These are phyloP conservation scores for Protomyces inundatus DNA, from an alignment of 1,139 yeast genomes.

Conservation along the genomic window DNA sequence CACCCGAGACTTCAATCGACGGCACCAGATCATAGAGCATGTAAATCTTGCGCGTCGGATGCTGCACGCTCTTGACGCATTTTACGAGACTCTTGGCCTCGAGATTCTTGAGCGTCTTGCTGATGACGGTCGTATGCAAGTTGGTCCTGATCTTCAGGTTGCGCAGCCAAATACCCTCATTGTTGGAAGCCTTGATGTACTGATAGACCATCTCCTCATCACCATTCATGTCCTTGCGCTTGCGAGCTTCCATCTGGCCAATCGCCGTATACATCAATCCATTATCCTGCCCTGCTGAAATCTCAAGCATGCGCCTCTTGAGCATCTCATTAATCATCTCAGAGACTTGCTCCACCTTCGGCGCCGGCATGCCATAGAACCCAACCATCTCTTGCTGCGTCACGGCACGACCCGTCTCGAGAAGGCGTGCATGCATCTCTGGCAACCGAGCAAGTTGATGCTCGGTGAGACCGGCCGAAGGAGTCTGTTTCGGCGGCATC, in stretches of 20 bases:
- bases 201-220: slow-evolving; percentile 92
- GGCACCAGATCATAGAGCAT: slow-evolving; percentile 94
- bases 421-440: neutral
- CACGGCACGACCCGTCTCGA: neutral
- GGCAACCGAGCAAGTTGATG: neutral
- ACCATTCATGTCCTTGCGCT: slow-evolving; percentile 56
- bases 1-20: slow-evolving; percentile 92
- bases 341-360: neutral
- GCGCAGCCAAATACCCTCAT: slow-evolving; percentile 94
- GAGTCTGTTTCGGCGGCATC: too few species aligned
- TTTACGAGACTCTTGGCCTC: slow-evolving; percentile 84
- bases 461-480: too few species aligned
- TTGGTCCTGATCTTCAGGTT: slow-evolving; percentile 87
- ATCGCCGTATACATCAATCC: slow-evolving; percentile 27
- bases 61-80: slow-evolving; percentile 79
- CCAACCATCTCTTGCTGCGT: neutral
- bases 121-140: slow-evolving; percentile 85
- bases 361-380: neutral
- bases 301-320: slow-evolving; percentile 4
- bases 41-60: slow-evolving; percentile 93
- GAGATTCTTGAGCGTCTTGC: slow-evolving; percentile 72
- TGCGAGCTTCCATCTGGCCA: slow-evolving; percentile 42
- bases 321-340: slow-evolving; percentile 11
- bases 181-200: slow-evolving; percentile 83
- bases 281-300: neutral